A percentile compares a stretch with the other conserved stretches of the same genome.
phyloP scores from a whole-genome alignment of 305 asterid species.

The Rubia occidens region DNA sequence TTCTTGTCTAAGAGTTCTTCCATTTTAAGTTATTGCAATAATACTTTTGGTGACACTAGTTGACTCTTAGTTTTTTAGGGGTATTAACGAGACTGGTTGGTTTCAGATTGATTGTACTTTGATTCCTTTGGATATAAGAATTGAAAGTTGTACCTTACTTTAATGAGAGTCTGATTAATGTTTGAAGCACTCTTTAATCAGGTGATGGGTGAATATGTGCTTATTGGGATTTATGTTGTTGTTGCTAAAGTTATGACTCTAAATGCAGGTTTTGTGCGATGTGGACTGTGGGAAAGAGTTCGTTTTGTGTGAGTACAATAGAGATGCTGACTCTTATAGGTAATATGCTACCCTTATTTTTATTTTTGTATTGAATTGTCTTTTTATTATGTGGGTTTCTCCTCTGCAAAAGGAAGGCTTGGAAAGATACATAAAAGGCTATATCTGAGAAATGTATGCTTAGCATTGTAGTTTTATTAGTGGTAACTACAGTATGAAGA shows the following conservation, averaged over 20 bases:
- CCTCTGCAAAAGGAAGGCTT: not conserved
- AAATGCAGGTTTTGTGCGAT: slow-evolving; percentile 69
- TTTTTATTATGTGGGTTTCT: not conserved
- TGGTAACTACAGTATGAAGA: not conserved
- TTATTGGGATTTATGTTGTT: slow-evolving; percentile 1
- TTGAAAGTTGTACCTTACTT: not conserved
- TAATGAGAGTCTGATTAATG: not conserved
- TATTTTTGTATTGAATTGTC: not conserved
- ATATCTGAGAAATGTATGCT: too few relatives aligned
- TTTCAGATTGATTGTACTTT: not conserved
- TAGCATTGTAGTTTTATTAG: too few relatives aligned
- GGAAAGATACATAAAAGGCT: too few relatives aligned
- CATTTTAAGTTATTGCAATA: not conserved
- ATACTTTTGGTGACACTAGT: not conserved
- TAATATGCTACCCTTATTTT: slow-evolving; percentile 14
- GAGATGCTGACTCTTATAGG: slow-evolving; percentile 99
- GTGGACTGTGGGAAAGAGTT: slow-evolving; percentile 75
- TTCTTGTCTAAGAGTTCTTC: not conserved
- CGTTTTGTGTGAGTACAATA: slow-evolving; percentile 82
- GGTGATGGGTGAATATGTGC: too few relatives aligned
- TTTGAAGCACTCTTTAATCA: not conserved
- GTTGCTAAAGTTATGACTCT: not conserved
- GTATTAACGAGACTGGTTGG: not conserved
- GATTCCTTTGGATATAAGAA: not conserved
- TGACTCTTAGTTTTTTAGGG: not conserved